Evolutionary conservation across 345 rosid species (phyloP), one percentile per base, ranked within the genome.

Genomic region (Eutrema heterophyllum): DNA sequence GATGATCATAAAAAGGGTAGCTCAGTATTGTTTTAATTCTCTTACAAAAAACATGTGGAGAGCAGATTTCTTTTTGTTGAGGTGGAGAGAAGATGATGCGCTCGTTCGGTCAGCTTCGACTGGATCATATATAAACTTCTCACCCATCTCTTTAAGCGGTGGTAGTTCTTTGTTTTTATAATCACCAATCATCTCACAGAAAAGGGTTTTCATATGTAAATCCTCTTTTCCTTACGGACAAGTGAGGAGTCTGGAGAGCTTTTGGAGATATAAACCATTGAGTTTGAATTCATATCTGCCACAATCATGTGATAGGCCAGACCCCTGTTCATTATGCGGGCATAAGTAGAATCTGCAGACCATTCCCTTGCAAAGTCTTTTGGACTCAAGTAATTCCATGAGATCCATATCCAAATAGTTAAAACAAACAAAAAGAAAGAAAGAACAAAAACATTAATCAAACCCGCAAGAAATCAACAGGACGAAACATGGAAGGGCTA

Each of bases 251-350:
- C n/a, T n/a, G n/a, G 50, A 48, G 30, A 27, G 2, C 3, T 27
- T 48, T 89, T 89, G 73, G 91, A 80, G 80, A 85, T 41, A 52
- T 87, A 85, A 54, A 87, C 77, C 96, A 87, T 87, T n/a, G 76
- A 64, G 49, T 63, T 86, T 64, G 92, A 80, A 62, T 76, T 32
- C 27, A 86, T 58, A 54, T 89, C 89, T 6, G 87, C 88, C 49
- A 87, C n/a, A 36, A 89, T 80, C 43, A 87, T 82, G 75, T 89
- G 81, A 74, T 9, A 50, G 4, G 33, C 3, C 2, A 32, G 30
- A 7, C n/a, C n/a, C n/a, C n/a, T n/a, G n/a, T n/a, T n/a, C n/a
- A n/a, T n/a, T n/a, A n/a, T n/a, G n/a, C n/a, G n/a, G n/a, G n/a
- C n/a, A n/a, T n/a, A n/a, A n/a, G n/a, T n/a, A n/a, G n/a, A n/a